Conservation (phyloP, 108 stramenopile genomes). For the Skeletonema grethae region DNA sequence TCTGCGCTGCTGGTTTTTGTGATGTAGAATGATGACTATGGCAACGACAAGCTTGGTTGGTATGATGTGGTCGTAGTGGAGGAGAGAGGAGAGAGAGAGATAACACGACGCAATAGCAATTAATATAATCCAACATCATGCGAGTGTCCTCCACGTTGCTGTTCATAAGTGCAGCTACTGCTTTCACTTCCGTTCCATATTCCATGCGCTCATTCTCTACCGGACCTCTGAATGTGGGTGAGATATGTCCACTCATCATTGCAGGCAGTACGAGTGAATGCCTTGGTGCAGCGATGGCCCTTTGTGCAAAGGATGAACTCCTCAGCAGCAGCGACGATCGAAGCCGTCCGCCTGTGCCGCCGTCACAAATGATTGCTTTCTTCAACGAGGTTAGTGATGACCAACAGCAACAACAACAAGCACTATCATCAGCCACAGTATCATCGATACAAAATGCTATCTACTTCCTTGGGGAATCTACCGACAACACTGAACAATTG, state of each 20-base stretch:
- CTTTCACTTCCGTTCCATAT: not conserved
- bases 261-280: conserved; percentile 16
- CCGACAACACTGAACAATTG: conserved; percentile 18
- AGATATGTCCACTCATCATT: conserved; percentile 1
- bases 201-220: not conserved
- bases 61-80: too few species aligned
- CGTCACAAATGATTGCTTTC: conserved; percentile 24
- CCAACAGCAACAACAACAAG: not conserved
- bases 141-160: not conserved
- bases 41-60: too few species aligned
- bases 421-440: conserved; percentile 18
- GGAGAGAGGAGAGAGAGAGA: too few species aligned
- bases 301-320: conserved; percentile 23
- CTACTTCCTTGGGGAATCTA: conserved; percentile 7
- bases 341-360: conserved; percentile 16
- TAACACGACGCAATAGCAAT: too few species aligned
- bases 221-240: not conserved
- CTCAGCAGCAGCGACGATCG: not conserved
- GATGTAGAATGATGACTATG: too few species aligned
- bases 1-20: too few species aligned
- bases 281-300: conserved; percentile 30
- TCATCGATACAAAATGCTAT: conserved; percentile 34
- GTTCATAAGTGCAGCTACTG: not conserved
- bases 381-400: not conserved
- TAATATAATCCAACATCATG: not conserved